phyloP scores from a whole-genome alignment of 2,329 filamentous ascomycete genomes.

The Epichloe uncinata region DNA sequence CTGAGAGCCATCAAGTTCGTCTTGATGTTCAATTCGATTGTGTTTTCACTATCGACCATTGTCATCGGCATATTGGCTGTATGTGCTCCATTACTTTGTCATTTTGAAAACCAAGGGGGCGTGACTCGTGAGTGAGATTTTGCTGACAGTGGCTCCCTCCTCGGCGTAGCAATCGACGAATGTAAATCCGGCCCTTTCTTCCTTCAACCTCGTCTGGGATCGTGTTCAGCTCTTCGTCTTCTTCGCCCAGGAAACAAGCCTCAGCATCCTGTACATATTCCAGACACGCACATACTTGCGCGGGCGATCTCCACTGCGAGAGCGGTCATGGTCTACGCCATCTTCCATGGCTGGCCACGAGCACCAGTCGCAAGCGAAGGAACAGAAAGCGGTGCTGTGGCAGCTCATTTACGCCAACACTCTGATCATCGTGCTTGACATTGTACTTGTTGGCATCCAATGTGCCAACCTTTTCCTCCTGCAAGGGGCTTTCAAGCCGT shows the following conservation, averaged over 20 bases:
- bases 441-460: conserved; percentile 26
- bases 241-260: conserved; percentile 37
- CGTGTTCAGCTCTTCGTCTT: conserved; percentile 40
- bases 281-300: conserved; percentile 9
- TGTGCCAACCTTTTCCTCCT: conserved; percentile 22
- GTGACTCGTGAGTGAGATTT: background rate
- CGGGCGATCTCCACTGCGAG: conserved; percentile 5
- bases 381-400: conserved; percentile 10
- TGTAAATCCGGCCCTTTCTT: conserved; percentile 11
- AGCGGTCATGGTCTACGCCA: conserved; percentile 26
- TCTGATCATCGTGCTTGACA: conserved; percentile 31
- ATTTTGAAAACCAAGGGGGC: background rate
- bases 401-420: conserved; percentile 33
- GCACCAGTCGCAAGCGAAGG: conserved; percentile 8
- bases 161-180: conserved; percentile 14
- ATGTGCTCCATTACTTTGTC: conserved; percentile 7
- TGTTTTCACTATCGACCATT: conserved; percentile 40
- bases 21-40: conserved; percentile 39
- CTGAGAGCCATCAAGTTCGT: conserved; percentile 38
- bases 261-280: conserved; percentile 36
- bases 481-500: conserved; percentile 24
- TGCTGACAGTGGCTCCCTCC: background rate
- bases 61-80: conserved; percentile 39
- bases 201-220: conserved; percentile 28
- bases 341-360: conserved; percentile 23